Evolutionary conservation across 2,329 filamentous ascomycete species (phyloP), one percentile per base, ranked within the genome.

Genomic region (Bipolaris victoriae): DNA sequence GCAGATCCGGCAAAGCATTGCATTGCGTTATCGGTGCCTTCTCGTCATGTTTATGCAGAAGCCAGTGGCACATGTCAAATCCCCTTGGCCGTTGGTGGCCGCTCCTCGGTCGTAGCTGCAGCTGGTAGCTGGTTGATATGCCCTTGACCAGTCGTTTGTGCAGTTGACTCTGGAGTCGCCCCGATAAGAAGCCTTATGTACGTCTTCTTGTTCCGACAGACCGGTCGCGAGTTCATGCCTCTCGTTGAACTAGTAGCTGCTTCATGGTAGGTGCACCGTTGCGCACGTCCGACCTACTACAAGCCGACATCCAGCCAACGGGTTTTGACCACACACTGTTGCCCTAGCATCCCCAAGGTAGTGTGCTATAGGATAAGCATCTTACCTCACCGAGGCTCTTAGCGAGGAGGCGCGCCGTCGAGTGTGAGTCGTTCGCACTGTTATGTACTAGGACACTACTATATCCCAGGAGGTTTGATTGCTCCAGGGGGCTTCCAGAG

Each of bases 171-270:
- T 51, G 39, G 58, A 43, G 56, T 60, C 64, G 61, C 58, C 61
- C 64, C 67, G 74, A 75, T 75, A 76, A 75, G 71, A 67, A 63
- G 55, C 63, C 68, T 58, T 72, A 61, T 49, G 58, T 60, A 29
- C 9, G 26, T 29, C 40, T 49, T 49, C 33, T 53, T 56, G 46
- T 70, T 61, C 74, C 74, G 67, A 55, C 44, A 49, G 26, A 50
- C 41, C 59, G 74, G 73, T 69, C 68, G 52, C 43, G 57, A 55
- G 54, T 58, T 60, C 62, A 49, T 51, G 66, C 51, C 69, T 70
- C 65, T 65, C 57, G 68, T 65, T 66, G 64, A 72, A 29, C 26
- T 29, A 29, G 62, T 63, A 51, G 64, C 52, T 57, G 51, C 48
- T 57, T 43, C 64, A 68, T 67, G 70, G 73, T 65, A 71, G 61